Percentiles rank a stretch among this genome's conserved stretches.
phyloP scores from a whole-genome alignment of 768 basidiomycete genomes.

The Daedaleopsis nitida region DNA sequence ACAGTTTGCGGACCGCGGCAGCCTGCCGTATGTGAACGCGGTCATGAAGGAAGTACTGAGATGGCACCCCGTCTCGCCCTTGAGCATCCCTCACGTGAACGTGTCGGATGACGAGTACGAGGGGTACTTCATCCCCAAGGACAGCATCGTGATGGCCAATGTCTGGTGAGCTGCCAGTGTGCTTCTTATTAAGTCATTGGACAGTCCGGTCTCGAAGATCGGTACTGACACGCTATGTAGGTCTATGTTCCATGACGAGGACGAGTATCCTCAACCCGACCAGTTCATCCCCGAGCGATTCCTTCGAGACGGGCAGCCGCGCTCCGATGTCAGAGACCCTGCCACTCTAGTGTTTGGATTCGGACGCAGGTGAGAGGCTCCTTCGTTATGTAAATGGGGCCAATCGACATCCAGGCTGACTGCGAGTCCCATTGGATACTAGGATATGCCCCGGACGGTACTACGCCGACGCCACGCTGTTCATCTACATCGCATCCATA shows the following conservation, averaged over 20 bases:
- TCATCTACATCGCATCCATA: background rate
- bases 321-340: background rate
- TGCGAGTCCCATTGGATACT: background rate
- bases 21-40: conserved; percentile 31
- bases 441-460: background rate
- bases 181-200: too few relatives aligned
- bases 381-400: too few relatives aligned
- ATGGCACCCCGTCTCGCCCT: conserved; percentile 17
- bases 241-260: background rate
- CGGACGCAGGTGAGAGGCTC: background rate
- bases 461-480: background rate
- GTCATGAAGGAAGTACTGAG: conserved; percentile 34
- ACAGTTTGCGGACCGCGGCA: conserved; percentile 22
- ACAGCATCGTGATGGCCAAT: conserved; percentile 8
- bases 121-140: conserved; percentile 8
- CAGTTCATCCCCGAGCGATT: background rate
- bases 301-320: background rate
- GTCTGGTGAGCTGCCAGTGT: conserved; percentile 14
- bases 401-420: background rate
- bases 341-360: background rate
- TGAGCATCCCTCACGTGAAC: conserved; percentile 5
- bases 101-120: conserved; percentile 4
- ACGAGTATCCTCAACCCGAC: background rate
- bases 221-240: too few relatives aligned
- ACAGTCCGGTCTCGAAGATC: too few relatives aligned